Conservation (phyloP, 306 rosid species). For the Cicer pinnatifidum region DNA sequence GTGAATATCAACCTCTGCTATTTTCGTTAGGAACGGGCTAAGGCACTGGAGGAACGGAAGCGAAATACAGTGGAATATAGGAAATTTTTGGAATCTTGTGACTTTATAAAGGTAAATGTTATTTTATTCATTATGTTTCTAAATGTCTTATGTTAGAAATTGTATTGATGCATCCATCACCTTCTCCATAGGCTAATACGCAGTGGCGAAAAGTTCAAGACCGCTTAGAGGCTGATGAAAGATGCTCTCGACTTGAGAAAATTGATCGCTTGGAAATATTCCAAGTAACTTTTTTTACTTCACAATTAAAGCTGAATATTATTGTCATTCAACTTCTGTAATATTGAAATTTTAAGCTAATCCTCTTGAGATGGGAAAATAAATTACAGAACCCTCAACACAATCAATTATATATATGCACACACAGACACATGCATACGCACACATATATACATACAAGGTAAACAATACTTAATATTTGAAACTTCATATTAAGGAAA, state of each 20-base stretch:
- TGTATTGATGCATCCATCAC: slow-evolving; percentile 41
- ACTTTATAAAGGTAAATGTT: slow-evolving; percentile 76
- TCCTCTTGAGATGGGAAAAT: not conserved
- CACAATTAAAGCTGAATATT: slow-evolving; percentile 30
- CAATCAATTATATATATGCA: not conserved
- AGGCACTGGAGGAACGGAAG: slow-evolving; percentile 75
- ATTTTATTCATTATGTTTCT: slow-evolving; percentile 17
- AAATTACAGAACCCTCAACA: slow-evolving; percentile 17
- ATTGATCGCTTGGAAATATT: slow-evolving; percentile 80
- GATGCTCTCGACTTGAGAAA: slow-evolving; percentile 88
- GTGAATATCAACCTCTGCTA: slow-evolving; percentile 28
- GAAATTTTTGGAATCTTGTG: slow-evolving; percentile 85
- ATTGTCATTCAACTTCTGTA: slow-evolving; percentile 24
- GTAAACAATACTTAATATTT: slow-evolving; percentile 8
- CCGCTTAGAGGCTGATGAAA: slow-evolving; percentile 88
- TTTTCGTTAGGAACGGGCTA: slow-evolving; percentile 73
- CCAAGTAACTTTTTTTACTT: slow-evolving; percentile 55
- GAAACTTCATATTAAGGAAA: slow-evolving; percentile 5
- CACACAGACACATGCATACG: not conserved
- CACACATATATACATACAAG: not conserved
- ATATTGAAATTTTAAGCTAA: slow-evolving; percentile 28
- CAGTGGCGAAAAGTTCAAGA: slow-evolving; percentile 98
- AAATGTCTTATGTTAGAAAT: slow-evolving; percentile 40
- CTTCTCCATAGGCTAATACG: slow-evolving; percentile 67
- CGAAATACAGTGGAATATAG: slow-evolving; percentile 65